Conservation (phyloP, 108 stramenopile genomes). For the Nitzschia palea region DNA sequence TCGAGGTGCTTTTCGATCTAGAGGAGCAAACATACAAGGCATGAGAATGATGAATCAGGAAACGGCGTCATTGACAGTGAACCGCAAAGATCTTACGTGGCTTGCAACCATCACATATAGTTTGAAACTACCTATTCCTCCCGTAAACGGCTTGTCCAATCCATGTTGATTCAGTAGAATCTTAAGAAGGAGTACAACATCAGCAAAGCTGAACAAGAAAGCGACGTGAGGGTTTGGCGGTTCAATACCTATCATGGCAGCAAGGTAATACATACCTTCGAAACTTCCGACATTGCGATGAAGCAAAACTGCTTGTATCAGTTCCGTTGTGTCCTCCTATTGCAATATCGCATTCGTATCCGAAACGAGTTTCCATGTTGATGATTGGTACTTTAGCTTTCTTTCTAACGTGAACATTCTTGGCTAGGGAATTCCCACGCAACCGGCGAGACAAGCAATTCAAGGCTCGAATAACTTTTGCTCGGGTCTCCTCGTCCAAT, state of each 20-base stretch:
- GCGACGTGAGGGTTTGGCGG: background rate
- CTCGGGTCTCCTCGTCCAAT: constrained; percentile 47
- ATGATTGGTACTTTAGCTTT: constrained; percentile 77
- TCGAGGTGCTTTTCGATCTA: constrained; percentile 43
- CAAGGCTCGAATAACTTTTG: constrained; percentile 48
- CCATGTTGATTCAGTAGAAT: constrained; percentile 73
- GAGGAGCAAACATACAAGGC: background rate
- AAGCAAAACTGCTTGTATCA: constrained; percentile 73
- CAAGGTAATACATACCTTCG: constrained; percentile 49
- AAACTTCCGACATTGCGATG: constrained; percentile 49
- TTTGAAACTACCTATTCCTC: constrained; percentile 89
- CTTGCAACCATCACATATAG: constrained; percentile 85
- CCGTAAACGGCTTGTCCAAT: constrained; percentile 91
- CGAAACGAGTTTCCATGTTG: constrained; percentile 58
- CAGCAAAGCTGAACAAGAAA: constrained; percentile 53
- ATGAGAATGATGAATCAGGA: background rate
- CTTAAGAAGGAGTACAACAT: constrained; percentile 71
- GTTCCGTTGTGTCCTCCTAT: constrained; percentile 81
- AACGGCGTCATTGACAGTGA: background rate
- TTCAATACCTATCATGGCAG: too few species aligned
- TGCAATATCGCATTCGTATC: constrained; percentile 81
- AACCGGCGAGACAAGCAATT: constrained; percentile 38
- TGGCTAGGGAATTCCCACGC: constrained; percentile 35
- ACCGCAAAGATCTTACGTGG: constrained; percentile 55
- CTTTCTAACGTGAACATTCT: constrained; percentile 40